Evolutionary conservation across 768 basidiomycete species (phyloP).

Genomic region (Macrolepiota albuminosa): DNA sequence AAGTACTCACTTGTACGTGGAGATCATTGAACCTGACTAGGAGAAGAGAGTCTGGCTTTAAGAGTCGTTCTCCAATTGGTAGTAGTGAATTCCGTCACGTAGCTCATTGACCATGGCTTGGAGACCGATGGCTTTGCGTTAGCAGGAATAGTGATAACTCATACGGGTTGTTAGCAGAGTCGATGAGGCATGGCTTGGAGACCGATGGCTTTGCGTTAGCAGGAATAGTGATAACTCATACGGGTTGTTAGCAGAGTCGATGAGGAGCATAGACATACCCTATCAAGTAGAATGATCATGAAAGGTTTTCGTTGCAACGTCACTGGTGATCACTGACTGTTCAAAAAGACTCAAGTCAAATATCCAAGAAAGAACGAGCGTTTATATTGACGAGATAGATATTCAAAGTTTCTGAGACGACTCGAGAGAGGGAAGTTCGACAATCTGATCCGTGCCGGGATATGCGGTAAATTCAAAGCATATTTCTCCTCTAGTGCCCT

Average conservation of each 20-base stretch:
- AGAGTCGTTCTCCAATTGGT: not conserved
- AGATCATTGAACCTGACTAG: not conserved
- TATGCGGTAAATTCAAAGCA: constrained; percentile 79
- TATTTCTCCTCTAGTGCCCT: constrained; percentile 74
- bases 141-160: too few relatives aligned
- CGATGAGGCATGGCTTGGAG: too few relatives aligned
- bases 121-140: too few relatives aligned
- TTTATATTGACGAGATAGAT: not conserved
- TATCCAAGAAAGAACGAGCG: not conserved
- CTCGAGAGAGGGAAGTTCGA: constrained; percentile 41
- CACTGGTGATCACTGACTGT: not conserved
- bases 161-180: too few relatives aligned
- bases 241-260: too few relatives aligned
- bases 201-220: too few relatives aligned
- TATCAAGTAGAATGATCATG: too few relatives aligned
- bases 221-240: too few relatives aligned
- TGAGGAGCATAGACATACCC: too few relatives aligned
- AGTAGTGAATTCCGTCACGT: not conserved
- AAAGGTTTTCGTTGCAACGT: not conserved
- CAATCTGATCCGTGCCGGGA: constrained; percentile 75
- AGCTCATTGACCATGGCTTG: too few relatives aligned
- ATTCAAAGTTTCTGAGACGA: constrained; percentile 10
- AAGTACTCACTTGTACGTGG: not conserved
- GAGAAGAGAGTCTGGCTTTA: not conserved
- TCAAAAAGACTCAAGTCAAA: not conserved